A percentile compares a stretch with the other conserved stretches of the same genome.
Evolutionary conservation across 345 rosid species (phyloP).

Genomic region (Litchi chinensis): DNA sequence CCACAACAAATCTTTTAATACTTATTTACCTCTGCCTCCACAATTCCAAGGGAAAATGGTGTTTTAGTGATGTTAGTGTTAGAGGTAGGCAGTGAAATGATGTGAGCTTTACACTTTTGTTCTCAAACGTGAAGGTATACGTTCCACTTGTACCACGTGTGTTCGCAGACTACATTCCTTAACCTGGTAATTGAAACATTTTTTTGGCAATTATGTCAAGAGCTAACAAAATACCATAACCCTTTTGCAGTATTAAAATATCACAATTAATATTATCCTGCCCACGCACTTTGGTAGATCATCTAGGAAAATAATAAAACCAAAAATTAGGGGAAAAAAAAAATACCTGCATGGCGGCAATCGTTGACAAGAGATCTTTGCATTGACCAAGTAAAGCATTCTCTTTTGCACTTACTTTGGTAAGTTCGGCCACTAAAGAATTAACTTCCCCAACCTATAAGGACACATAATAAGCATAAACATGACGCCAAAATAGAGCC

Average conservation of each 20-base stretch:
- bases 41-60: not conserved
- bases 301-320: not conserved
- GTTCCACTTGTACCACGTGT: conserved; percentile 52
- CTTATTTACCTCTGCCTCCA: conserved; percentile 24
- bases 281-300: not conserved
- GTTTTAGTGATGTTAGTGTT: conserved; percentile 28
- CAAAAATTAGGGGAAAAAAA: not conserved
- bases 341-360: conserved; percentile 67
- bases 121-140: conserved; percentile 37
- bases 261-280: not conserved
- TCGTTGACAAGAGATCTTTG: conserved; percentile 53
- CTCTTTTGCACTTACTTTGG: conserved; percentile 51
- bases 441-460: conserved; percentile 60
- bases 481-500: not conserved
- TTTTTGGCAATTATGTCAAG: not conserved
- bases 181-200: conserved; percentile 47
- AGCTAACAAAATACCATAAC: not conserved
- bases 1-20: conserved; percentile 13
- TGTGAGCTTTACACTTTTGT: conserved; percentile 34
- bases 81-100: conserved; percentile 15
- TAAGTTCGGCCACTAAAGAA: conserved; percentile 57
- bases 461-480: not conserved
- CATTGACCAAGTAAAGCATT: conserved; percentile 56
- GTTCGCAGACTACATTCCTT: conserved; percentile 67
- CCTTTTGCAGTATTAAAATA: not conserved